These are phyloP conservation scores for Reutealis trisperma DNA, from an alignment of 345 rosid genomes.

Conservation along the genomic window DNA sequence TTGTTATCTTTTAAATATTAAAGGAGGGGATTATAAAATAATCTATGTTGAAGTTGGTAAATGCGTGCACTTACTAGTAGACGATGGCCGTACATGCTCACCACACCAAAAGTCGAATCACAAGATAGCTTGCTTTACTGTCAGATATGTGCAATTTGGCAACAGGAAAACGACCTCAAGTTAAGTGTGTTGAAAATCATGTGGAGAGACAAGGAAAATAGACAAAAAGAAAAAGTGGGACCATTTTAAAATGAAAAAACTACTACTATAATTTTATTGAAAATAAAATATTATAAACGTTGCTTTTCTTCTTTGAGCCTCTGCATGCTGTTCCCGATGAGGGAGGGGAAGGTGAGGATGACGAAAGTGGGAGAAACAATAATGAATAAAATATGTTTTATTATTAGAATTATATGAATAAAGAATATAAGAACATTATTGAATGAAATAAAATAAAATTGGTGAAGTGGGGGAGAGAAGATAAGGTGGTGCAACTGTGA, in stretches of 20 bases:
- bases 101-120: neutral
- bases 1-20: too few relatives aligned
- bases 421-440: neutral
- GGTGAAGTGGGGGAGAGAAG: constrained; percentile 45
- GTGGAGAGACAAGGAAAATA: constrained; percentile 9
- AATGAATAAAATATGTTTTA: constrained; percentile 6
- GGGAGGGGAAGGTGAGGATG: constrained; percentile 10
- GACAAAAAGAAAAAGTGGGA: constrained; percentile 11
- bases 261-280: neutral
- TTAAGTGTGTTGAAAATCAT: constrained; percentile 28
- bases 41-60: too few relatives aligned
- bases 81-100: neutral
- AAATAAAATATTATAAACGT: neutral
- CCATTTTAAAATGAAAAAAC: constrained; percentile 7
- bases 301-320: constrained; percentile 6
- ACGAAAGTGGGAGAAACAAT: constrained; percentile 20
- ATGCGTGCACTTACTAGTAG: too few relatives aligned
- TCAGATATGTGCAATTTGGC: constrained; percentile 23
- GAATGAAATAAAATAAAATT: constrained; percentile 1
- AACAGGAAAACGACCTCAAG: constrained; percentile 22
- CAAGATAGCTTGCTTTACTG: constrained; percentile 20
- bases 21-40: too few relatives aligned
- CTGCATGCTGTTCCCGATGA: constrained; percentile 40
- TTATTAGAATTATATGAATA: neutral
- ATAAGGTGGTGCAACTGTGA: constrained; percentile 48